These are phyloP conservation scores for Oryza brachyantha DNA, from an alignment of 176 grass and related monocot species.

Conservation along the genomic window DNA sequence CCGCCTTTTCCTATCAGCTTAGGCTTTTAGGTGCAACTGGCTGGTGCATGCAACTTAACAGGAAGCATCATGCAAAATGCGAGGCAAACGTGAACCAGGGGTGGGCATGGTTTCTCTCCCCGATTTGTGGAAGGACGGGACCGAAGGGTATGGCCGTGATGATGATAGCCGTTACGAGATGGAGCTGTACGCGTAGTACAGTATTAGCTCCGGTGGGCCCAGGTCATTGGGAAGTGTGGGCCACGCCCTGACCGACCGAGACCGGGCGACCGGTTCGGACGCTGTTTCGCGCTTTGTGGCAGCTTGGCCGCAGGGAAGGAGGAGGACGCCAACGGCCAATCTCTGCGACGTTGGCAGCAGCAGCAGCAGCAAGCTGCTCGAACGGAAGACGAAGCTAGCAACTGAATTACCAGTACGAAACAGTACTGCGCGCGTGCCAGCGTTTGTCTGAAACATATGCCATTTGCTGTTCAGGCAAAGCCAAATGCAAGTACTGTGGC, in stretches of 20 bases:
- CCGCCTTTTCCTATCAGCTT: no score
- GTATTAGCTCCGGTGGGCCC: background rate
- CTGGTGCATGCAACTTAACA: no score
- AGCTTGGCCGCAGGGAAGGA: constrained; percentile 32
- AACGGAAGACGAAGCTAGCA: background rate
- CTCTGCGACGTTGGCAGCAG: background rate
- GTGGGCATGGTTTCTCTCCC: background rate
- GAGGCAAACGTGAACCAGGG: background rate
- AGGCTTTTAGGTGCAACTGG: no score
- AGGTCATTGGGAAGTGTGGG: constrained; percentile 22
- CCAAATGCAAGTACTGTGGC: no score
- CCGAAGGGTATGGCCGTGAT: background rate
- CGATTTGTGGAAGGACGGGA: background rate
- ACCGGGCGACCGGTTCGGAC: constrained; percentile 2
- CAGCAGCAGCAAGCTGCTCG: background rate
- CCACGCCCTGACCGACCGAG: constrained; percentile 2
- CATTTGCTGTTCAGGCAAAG: constrained; percentile 22
- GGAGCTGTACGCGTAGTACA: constrained; percentile 22
- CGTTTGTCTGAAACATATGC: background rate
- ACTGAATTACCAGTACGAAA: background rate
- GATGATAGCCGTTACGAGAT: constrained; percentile 13
- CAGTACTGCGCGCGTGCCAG: constrained; percentile 17
- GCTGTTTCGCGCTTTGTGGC: background rate
- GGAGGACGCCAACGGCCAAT: background rate
- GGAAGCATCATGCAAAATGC: no score